phyloP scores from a whole-genome alignment of 208 protist species.

The Leishmania martiniquensis region DNA sequence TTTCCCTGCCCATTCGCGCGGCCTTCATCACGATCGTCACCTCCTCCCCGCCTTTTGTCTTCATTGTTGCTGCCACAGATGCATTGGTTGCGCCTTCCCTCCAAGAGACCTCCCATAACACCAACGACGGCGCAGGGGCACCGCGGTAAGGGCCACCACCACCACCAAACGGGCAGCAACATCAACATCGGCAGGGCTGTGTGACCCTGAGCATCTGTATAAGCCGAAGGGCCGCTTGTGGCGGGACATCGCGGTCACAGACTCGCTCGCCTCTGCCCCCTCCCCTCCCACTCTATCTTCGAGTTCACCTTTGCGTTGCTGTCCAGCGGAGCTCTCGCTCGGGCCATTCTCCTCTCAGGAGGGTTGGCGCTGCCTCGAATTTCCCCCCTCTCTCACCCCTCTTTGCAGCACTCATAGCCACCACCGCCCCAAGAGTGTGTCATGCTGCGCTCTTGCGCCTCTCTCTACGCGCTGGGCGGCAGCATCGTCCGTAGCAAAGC shows the following conservation, averaged over 20 bases:
- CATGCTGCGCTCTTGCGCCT: conserved; percentile 26
- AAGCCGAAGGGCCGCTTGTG: neutral
- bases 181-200: neutral
- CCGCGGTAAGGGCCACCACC: neutral
- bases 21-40: neutral
- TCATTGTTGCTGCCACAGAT: neutral
- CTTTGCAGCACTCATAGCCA: neutral
- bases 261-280: neutral
- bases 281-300: too few relatives aligned
- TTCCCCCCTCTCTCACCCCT: neutral
- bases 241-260: neutral
- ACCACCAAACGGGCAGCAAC: neutral
- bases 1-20: neutral
- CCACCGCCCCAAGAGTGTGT: neutral
- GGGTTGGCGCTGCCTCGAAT: neutral
- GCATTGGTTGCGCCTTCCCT: neutral
- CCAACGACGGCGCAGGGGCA: neutral
- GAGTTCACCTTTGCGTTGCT: neutral
- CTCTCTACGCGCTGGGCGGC: conserved; percentile 25
- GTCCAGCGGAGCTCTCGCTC: neutral
- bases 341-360: neutral
- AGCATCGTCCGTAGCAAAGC: conserved; percentile 64
- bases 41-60: neutral
- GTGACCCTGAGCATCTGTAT: neutral
- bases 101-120: neutral